Evolutionary conservation across 352 stramenopile genomes (phyloP).

Genomic region (Elongisporangium prolatum): DNA sequence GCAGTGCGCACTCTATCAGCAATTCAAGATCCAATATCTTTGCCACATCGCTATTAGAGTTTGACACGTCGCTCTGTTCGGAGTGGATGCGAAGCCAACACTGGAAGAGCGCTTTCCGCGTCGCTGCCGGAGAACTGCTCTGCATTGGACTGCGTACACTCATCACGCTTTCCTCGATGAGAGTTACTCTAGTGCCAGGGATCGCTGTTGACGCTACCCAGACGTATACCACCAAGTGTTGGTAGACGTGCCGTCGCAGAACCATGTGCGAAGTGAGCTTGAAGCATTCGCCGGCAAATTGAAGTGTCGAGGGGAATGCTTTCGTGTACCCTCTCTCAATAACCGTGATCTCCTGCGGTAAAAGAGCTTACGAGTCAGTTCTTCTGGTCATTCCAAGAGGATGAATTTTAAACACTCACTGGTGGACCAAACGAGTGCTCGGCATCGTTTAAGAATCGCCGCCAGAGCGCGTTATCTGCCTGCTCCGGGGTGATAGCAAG

Average conservation of each 20-base stretch:
- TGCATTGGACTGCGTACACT: neutral
- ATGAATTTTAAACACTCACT: neutral
- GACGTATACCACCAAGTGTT: neutral
- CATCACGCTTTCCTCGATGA: neutral
- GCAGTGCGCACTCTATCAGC: neutral
- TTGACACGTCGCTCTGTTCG: neutral
- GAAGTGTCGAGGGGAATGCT: neutral
- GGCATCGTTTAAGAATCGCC: neutral
- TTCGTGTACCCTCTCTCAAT: neutral
- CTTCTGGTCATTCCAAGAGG: no score
- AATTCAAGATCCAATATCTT: neutral
- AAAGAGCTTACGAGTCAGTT: no score
- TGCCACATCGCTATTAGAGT: neutral
- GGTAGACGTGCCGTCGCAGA: neutral
- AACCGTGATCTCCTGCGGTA: neutral
- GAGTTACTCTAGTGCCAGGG: neutral
- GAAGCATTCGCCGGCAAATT: neutral
- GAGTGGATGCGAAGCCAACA: neutral
- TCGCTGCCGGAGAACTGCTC: no score
- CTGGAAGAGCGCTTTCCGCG: neutral
- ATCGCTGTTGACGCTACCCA: neutral
- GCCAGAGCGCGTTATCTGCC: neutral
- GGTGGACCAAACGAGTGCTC: neutral
- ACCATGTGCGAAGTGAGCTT: neutral
- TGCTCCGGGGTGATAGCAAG: neutral